These are phyloP conservation scores for Colletotrichum melonis DNA, from an alignment of 2,329 filamentous ascomycete species.

Conservation along the genomic window DNA sequence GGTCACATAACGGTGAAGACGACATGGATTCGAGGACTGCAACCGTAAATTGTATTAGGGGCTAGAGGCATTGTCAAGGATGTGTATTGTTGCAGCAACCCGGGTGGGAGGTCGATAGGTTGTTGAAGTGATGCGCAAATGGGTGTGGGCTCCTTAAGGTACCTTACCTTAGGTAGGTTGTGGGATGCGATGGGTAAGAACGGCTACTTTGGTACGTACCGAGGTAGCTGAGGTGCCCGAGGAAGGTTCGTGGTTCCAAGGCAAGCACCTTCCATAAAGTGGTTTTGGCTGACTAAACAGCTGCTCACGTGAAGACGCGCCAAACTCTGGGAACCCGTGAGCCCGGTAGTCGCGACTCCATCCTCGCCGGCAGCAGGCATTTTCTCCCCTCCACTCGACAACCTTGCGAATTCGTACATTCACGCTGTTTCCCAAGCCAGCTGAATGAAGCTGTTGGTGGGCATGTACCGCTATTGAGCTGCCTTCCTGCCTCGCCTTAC, in stretches of 20 bases:
- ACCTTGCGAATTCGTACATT: background rate
- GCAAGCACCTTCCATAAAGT: too few species aligned
- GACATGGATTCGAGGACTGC: background rate
- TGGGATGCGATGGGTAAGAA: background rate
- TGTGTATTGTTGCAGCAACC: background rate
- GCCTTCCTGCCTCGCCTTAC: background rate
- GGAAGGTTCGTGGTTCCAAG: background rate
- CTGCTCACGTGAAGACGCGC: background rate
- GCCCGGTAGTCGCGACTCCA: background rate
- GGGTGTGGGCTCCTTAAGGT: too few species aligned
- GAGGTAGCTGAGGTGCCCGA: background rate
- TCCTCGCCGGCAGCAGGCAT: background rate
- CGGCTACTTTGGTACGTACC: background rate
- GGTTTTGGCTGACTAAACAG: background rate
- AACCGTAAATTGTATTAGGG: background rate
- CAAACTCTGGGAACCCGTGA: background rate
- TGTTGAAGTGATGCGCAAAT: too few species aligned
- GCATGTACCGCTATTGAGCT: background rate
- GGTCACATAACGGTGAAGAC: background rate
- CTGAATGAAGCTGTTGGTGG: background rate
- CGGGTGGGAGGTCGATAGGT: too few species aligned
- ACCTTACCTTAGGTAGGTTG: too few species aligned
- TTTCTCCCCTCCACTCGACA: background rate
- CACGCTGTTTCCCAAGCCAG: too few species aligned
- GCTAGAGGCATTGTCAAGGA: background rate